Evolutionary conservation across 106 monocot genomes (phyloP).

Genomic region (Allium fistulosum): DNA sequence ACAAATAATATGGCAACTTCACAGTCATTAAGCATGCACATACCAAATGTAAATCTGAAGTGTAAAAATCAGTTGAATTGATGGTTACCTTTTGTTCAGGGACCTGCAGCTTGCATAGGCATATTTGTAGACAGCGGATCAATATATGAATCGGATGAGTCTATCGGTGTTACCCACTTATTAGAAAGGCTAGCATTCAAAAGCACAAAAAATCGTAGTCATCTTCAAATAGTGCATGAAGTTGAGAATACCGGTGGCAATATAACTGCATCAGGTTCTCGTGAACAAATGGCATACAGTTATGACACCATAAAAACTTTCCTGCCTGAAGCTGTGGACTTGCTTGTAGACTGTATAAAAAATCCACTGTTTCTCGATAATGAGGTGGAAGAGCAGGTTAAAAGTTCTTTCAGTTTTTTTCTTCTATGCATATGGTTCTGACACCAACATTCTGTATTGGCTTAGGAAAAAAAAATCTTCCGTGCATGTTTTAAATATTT

Average conservation of each 20-base stretch:
- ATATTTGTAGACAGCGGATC: conserved; percentile 82
- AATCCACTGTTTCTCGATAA: conserved; percentile 66
- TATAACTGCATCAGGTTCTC: conserved; percentile 51
- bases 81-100: conserved; percentile 27
- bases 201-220: conserved; percentile 54
- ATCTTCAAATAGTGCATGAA: conserved; percentile 44
- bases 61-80: too few species aligned
- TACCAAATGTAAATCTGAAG: too few species aligned
- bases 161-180: conserved; percentile 45
- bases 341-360: conserved; percentile 65
- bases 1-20: too few species aligned
- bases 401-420: conserved; percentile 3
- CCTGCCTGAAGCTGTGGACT: conserved; percentile 41
- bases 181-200: conserved; percentile 74
- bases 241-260: conserved; percentile 67
- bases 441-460: too few species aligned
- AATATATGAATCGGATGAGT: conserved; percentile 49
- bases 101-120: conserved; percentile 67
- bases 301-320: conserved; percentile 60
- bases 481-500: too few species aligned
- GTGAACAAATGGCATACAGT: conserved; percentile 79
- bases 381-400: conserved; percentile 75
- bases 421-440: too few species aligned
- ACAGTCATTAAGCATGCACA: too few species aligned
- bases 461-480: too few species aligned